A percentile compares a stretch with the other conserved stretches of the same genome.
Evolutionary conservation across 2,329 filamentous ascomycete species (phyloP).

Genomic region (Sclerotinia glacialis): DNA sequence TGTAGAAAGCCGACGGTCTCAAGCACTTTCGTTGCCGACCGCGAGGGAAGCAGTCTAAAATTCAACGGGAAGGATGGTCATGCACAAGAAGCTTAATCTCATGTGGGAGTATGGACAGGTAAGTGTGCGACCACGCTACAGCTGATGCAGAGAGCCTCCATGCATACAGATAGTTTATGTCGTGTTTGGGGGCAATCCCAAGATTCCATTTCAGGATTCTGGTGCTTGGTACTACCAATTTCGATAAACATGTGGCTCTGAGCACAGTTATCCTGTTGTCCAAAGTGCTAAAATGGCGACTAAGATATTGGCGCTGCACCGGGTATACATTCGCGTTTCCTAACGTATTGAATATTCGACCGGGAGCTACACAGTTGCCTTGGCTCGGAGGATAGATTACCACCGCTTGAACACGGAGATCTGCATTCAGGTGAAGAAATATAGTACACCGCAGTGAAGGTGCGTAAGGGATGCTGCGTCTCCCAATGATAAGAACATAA

Average conservation of each 20-base stretch:
- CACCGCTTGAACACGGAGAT: neutral
- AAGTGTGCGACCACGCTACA: constrained; percentile 1
- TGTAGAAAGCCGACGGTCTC: constrained; percentile 5
- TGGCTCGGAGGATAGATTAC: constrained; percentile 4
- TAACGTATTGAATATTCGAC: constrained; percentile 6
- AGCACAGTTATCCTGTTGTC: neutral
- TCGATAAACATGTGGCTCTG: neutral
- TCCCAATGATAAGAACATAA: neutral
- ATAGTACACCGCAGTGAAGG: neutral
- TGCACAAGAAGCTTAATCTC: constrained; percentile 8
- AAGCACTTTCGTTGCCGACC: constrained; percentile 7
- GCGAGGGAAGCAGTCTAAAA: constrained; percentile 3
- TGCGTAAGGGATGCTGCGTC: neutral
- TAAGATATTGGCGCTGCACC: neutral
- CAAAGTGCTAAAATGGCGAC: constrained; percentile 10
- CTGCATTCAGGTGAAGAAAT: neutral
- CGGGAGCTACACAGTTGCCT: neutral
- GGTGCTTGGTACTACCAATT: constrained; percentile 2
- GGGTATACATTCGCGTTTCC: constrained; percentile 12
- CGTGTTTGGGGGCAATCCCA: neutral
- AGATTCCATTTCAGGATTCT: neutral
- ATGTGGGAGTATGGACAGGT: neutral
- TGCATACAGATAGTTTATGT: constrained; percentile 10
- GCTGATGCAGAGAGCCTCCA: constrained; percentile 13
- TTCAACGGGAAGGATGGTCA: constrained; percentile 6